Base-by-base conservation (phyloP, 495 filamentous ascomycete species). In the Aspergillus hancockii region DNA sequence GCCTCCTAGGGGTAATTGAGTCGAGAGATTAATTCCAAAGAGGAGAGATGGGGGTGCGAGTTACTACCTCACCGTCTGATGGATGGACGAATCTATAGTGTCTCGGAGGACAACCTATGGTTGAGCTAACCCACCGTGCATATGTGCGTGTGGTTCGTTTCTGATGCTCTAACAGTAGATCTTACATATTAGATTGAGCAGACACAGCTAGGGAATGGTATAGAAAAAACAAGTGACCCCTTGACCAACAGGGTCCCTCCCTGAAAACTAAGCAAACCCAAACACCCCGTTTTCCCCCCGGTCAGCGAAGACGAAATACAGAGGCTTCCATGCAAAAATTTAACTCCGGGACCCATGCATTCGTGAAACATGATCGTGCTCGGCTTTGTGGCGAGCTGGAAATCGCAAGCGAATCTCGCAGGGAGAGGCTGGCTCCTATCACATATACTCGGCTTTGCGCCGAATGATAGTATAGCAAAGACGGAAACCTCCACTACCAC, bases 331-430 rank as follows among this genome's bases (percentile, higher is more conserved):
- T 68, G 68, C 66, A 69, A 72, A 61, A 60, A 63, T 38, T 47
- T 67, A 77, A 78, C 75, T 75, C 75, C 75, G 64, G 57, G 59
- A 61, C 67, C 61, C 67, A 78, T 78, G 75, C 74, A 78, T 71
- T 78, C 75, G 59, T 76, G 71, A 76, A 55, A 72, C 71, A 63
- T 76, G 60, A 64, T 58, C 38, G 56, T 58, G 55, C 54, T 41
- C 53, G 54, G 51, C 53, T 60, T 56, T 28, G 12, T 59, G 57
- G 61, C 58, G 55, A 43, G 57, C 54, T 59, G 30, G 32, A 18
- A 52, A 54, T 58, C 41, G 30, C 49, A 63, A 52, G 57, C 57
- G 56, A 45, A 31, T 57, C 32, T 40, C 34, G 49, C 40, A 40
- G 55, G 40, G 31, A 18, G 25, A 56, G 57, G 41, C 43, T 32